Percentiles rank a stretch among this genome's conserved stretches.
Evolutionary conservation across 306 rosid genomes (phyloP).

Genomic region (Prunus padus): DNA sequence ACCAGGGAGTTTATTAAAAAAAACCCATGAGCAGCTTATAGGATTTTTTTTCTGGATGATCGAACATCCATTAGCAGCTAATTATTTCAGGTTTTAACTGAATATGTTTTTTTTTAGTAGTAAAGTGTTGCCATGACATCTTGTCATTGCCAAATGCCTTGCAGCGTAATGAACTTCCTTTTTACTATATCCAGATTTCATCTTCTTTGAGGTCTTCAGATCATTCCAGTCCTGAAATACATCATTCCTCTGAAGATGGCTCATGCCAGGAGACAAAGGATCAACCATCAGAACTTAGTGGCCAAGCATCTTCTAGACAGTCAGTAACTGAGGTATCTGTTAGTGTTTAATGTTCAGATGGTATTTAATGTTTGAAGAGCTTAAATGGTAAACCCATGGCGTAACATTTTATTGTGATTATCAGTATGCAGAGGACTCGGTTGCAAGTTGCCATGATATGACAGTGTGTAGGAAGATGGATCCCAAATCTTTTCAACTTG

Average conservation of each 20-base stretch:
- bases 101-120: neutral
- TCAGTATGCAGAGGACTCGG: constrained; percentile 43
- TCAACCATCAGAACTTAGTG: constrained; percentile 32
- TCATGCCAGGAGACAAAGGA: constrained; percentile 27
- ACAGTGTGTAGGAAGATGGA: constrained; percentile 25
- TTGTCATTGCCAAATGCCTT: neutral
- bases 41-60: neutral
- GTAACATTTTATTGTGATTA: constrained; percentile 18
- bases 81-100: neutral
- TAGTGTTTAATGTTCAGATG: constrained; percentile 2
- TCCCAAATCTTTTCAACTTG: constrained; percentile 29
- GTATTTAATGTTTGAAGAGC: neutral
- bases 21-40: neutral
- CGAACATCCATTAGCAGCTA: neutral
- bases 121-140: neutral
- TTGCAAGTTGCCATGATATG: constrained; percentile 29
- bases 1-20: neutral
- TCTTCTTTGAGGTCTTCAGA: constrained; percentile 35
- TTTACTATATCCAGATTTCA: constrained; percentile 27
- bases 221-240: constrained; percentile 25
- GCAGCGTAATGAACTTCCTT: neutral
- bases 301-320: constrained; percentile 22
- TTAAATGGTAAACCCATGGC: neutral
- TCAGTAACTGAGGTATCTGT: constrained; percentile 40
- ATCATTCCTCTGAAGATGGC: constrained; percentile 21